Evolutionary conservation across 2,329 filamentous ascomycete genomes (phyloP), one percentile per base, ranked within the genome.

Genomic region (Helotiales sp.): DNA sequence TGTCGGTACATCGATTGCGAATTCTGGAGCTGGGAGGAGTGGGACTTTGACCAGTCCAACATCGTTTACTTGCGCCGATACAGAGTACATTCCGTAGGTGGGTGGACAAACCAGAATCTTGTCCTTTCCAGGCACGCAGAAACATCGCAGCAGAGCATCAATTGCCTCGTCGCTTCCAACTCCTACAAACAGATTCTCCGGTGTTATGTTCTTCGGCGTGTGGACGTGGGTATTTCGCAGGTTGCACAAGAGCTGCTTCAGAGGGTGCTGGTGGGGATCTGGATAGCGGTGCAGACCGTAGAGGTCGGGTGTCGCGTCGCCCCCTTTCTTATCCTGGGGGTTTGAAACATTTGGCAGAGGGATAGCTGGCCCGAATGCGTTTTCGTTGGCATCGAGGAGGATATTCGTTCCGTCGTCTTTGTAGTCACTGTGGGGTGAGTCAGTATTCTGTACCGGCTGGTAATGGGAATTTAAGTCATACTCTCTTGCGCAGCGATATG

Each of bases 51-150:
- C 90, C 28, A 98, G 87, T 54, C 86, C 86, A 22, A 99, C 85
- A 77, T 98, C 96, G 82, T 99, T 99, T 73, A 97, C 91, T 77
- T 96, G 91, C 0, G 96, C 96, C 6, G 93, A 96, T 20, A 99
- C 96, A 55, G 88, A 85, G 83, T 99, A 99, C 96, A 99, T 99
- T 81, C 96, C 96, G 79, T 99, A 99, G 0, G 96, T 99, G 0
- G 96, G 96, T 20, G 96, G 96, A 77, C 95, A 98, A 49, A 93
- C 95, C 40, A 99, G 86, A 77, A 99, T 96, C 77, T 92, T 93
- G 81, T 99, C 96, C 72, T 85, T 86, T 54, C 91, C 93, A 0
- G 96, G 96, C 1, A 88, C 83, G 81, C 96, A 99, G 83, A 99
- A 99, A 80, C 92, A 96, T 62, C 96, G 91, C 67, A 99, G 86